phyloP scores from a whole-genome alignment of 2,329 filamentous ascomycete genomes.

The Cordyceps militaris region DNA sequence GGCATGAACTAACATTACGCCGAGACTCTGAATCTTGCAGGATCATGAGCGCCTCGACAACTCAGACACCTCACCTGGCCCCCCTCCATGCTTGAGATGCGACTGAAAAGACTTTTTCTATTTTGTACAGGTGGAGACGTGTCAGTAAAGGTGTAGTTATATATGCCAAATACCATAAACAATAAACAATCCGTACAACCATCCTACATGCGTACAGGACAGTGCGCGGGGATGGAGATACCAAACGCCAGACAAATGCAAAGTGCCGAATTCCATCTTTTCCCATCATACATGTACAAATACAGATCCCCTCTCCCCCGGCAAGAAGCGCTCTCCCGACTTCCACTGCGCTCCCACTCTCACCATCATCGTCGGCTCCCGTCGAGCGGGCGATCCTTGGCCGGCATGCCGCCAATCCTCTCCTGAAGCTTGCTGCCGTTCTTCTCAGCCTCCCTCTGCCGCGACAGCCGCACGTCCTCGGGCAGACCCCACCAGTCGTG shows the following conservation, averaged over 20 bases:
- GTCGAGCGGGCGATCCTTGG: constrained; percentile 28
- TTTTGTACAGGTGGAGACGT: constrained; percentile 7
- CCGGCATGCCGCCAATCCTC: constrained; percentile 47
- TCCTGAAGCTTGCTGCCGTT: constrained; percentile 36
- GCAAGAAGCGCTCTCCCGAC: neutral
- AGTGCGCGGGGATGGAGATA: neutral
- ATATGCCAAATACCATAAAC: neutral
- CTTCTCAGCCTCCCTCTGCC: constrained; percentile 46
- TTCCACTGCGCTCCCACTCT: neutral
- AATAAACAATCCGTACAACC: neutral
- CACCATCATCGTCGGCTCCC: constrained; percentile 6
- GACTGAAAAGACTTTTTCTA: neutral
- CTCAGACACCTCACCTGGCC: too few relatives aligned
- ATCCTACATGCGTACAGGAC: neutral
- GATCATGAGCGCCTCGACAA: too few relatives aligned
- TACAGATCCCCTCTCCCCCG: neutral
- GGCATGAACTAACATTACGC: too few relatives aligned
- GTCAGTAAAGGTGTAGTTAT: neutral
- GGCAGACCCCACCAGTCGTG: constrained; percentile 62
- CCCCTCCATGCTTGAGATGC: too few relatives aligned
- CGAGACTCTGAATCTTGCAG: too few relatives aligned
- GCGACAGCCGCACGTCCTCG: constrained; percentile 45
- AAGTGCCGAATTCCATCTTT: constrained; percentile 1
- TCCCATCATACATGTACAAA: constrained; percentile 11
- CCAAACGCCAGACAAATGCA: constrained; percentile 14